phyloP scores from a whole-genome alignment of 495 filamentous ascomycete species.

The Neurospora sp. region DNA sequence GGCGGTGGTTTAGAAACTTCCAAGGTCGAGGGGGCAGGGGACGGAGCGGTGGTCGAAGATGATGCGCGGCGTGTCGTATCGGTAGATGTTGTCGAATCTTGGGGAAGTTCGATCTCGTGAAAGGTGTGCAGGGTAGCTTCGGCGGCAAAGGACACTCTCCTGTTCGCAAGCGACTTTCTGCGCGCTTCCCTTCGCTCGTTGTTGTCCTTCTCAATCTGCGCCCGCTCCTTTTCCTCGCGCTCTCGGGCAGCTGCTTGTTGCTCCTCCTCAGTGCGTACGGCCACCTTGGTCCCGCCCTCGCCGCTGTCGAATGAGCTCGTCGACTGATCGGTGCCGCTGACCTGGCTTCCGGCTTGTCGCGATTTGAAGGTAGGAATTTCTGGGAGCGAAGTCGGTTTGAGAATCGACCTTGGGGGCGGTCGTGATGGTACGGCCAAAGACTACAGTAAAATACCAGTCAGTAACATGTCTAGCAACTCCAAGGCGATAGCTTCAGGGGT shows the following conservation, averaged over 20 bases:
- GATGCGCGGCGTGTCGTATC: slow-evolving; percentile 57
- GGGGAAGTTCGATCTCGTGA: slow-evolving; percentile 84
- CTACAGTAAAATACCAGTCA: slow-evolving; percentile 14
- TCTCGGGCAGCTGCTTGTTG: slow-evolving; percentile 67
- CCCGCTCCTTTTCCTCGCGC: slow-evolving; percentile 60
- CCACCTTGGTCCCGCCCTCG: slow-evolving; percentile 35
- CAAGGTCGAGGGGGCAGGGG: slow-evolving; percentile 30
- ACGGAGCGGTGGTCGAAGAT: slow-evolving; percentile 46
- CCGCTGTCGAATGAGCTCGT: slow-evolving; percentile 43
- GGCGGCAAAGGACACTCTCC: slow-evolving; percentile 92
- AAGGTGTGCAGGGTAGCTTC: slow-evolving; percentile 97
- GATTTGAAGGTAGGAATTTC: slow-evolving; percentile 44
- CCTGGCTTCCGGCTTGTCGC: slow-evolving; percentile 19
- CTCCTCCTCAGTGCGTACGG: slow-evolving; percentile 62
- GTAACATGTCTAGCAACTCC: neutral
- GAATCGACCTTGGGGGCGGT: slow-evolving; percentile 60
- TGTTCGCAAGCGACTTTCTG: slow-evolving; percentile 84
- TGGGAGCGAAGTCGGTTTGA: slow-evolving; percentile 68
- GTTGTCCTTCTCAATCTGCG: slow-evolving; percentile 56
- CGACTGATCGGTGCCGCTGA: slow-evolving; percentile 31
- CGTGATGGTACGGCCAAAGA: slow-evolving; percentile 36
- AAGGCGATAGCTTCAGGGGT: neutral
- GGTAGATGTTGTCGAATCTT: slow-evolving; percentile 79
- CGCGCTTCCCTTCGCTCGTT: slow-evolving; percentile 71
- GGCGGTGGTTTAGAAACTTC: slow-evolving; percentile 50